Evolutionary conservation across 345 rosid species (phyloP), one percentile per base, ranked within the genome.

Genomic region (Capsella bursapastoris): DNA sequence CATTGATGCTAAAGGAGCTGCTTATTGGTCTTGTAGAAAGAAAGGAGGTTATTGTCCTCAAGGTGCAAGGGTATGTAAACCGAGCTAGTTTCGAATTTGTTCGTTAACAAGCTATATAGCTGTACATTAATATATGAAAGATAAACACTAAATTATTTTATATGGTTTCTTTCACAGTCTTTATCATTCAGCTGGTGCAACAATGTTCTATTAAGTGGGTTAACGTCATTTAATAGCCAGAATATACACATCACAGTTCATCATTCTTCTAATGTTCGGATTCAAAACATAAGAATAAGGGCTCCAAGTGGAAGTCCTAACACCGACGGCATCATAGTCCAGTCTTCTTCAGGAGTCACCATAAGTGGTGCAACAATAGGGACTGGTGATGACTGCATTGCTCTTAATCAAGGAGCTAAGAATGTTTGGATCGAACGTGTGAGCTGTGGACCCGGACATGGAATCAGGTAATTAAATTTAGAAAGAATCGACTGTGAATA

Each of bases 401-500:
- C 91, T 2, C 58, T 87, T 8, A 84, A 84, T 16, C 89, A 81
- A 59, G 92, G 88, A 31, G 40, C 85, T 27, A 71, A 66, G 41
- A 78, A 84, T 63, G 16, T 81, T 14, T 78, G 80, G 79, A 78
- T 87, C 18, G 81, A 82, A 48, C 73, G 80, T 8, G 64, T 85
- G 10, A 50, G 70, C 2, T 87, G 91, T 73, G 91, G 91, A 64
- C 91, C 91, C 1, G 89, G 91, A 57, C 91, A 85, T 44, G 90
- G 90, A n/a, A 82, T 86, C 16, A 86, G 89, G 87, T 86, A 28
- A 47, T 57, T 41, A 52, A 43, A 44, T 8, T 38, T 1, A 7
- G 14, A 5, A 44, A 13, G 4, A 44, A 44, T 44, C 49, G 49
- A 41, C 27, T 38, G 11, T 51, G n/a, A 35, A 18, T 58, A 48